Evolutionary conservation across 2,329 filamentous ascomycete species (phyloP).

Genomic region (Trichoderma harzianum): DNA sequence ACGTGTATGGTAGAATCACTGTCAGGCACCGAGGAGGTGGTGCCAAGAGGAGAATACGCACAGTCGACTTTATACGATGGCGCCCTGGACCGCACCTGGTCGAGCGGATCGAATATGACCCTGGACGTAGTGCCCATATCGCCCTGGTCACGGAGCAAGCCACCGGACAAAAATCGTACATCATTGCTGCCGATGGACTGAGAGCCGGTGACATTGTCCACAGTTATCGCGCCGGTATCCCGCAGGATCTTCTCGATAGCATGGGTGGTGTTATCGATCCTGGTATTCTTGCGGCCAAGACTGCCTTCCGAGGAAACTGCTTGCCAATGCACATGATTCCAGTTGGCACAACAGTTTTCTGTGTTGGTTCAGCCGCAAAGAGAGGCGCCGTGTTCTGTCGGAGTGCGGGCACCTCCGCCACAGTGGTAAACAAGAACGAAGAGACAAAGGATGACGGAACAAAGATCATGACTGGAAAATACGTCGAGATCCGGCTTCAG

Average conservation of each 20-base stretch:
- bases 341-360: conserved; percentile 87
- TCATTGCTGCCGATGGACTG: conserved; percentile 92
- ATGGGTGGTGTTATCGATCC: conserved; percentile 95
- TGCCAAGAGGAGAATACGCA: conserved; percentile 85
- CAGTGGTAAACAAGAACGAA: conserved; percentile 85
- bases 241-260: conserved; percentile 76
- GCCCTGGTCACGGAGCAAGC: conserved; percentile 75
- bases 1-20: conserved; percentile 80
- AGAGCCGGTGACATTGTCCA: conserved; percentile 86
- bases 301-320: conserved; percentile 91
- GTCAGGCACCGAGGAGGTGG: conserved; percentile 91
- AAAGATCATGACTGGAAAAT: conserved; percentile 65
- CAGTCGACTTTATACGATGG: conserved; percentile 80
- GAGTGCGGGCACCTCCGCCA: conserved; percentile 88
- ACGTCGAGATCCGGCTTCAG: conserved; percentile 81
- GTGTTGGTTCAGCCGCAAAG: conserved; percentile 73
- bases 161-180: conserved; percentile 78
- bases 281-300: conserved; percentile 92
- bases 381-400: conserved; percentile 86
- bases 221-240: conserved; percentile 88
- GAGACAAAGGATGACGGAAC: conserved; percentile 59
- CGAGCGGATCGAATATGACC: conserved; percentile 94
- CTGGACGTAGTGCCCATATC: conserved; percentile 88
- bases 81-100: conserved; percentile 80
- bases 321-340: conserved; percentile 94